These are phyloP conservation scores for Calonectria crousiana DNA, from an alignment of 2,329 filamentous ascomycete species.

Conservation along the genomic window DNA sequence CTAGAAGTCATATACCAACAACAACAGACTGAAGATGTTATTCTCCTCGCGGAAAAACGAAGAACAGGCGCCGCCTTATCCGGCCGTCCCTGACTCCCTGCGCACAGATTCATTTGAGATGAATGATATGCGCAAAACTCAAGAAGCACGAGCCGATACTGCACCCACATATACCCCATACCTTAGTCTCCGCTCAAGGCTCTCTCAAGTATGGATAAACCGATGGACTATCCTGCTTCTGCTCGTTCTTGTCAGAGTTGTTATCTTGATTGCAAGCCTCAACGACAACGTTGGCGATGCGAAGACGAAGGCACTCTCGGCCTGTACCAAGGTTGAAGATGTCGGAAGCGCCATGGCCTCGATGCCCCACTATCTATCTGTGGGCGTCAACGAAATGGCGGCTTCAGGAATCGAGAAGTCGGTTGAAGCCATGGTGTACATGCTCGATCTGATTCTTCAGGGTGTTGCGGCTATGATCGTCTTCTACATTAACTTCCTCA, in stretches of 20 bases:
- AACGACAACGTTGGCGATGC: constrained; percentile 81
- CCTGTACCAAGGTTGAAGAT: constrained; percentile 92
- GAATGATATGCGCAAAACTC: constrained; percentile 46
- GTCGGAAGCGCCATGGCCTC: constrained; percentile 96
- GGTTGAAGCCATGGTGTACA: constrained; percentile 81
- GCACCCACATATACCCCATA: constrained; percentile 86
- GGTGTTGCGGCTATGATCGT: constrained; percentile 89
- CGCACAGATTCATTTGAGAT: constrained; percentile 53
- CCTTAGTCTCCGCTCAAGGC: constrained; percentile 86
- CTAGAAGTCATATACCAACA: constrained; percentile 40
- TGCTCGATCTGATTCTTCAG: constrained; percentile 83
- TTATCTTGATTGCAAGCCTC: constrained; percentile 81
- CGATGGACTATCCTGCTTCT: constrained; percentile 93
- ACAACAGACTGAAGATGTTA: constrained; percentile 52
- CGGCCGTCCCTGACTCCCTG: constrained; percentile 54
- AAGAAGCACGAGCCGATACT: constrained; percentile 62
- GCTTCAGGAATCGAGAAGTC: constrained; percentile 84
- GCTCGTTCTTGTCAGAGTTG: constrained; percentile 83
- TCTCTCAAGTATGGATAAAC: constrained; percentile 98
- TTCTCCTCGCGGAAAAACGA: constrained; percentile 51
- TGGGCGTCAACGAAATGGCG: constrained; percentile 88
- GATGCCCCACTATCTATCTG: constrained; percentile 95
- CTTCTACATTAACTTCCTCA: constrained; percentile 93
- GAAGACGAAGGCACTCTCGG: constrained; percentile 83
- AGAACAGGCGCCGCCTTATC: constrained; percentile 47